Conservation (phyloP, 2,329 filamentous ascomycete genomes). For the Epichloe typhina region DNA sequence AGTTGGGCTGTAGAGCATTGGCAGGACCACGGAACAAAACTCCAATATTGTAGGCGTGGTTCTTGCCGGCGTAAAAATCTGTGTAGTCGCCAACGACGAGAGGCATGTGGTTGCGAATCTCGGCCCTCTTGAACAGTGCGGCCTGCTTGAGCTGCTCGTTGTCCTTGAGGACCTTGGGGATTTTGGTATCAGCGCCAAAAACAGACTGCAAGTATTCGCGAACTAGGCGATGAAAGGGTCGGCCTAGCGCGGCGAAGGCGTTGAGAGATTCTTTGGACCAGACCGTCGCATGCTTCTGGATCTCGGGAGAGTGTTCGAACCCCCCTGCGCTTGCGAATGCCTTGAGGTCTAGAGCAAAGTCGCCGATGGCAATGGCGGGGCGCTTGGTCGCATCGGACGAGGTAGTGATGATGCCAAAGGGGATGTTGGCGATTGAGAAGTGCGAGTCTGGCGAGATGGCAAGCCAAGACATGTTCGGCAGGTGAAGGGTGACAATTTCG, state of each 20-base stretch:
- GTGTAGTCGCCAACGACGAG: slow-evolving; percentile 73
- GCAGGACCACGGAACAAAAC: slow-evolving; percentile 59
- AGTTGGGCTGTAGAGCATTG: slow-evolving; percentile 69
- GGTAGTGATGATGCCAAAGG: slow-evolving; percentile 70
- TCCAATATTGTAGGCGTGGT: slow-evolving; percentile 61
- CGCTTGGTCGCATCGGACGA: slow-evolving; percentile 40
- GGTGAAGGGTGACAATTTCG: too few relatives aligned
- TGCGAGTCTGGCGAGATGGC: slow-evolving; percentile 12
- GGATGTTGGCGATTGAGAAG: slow-evolving; percentile 70
- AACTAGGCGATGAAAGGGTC: slow-evolving; percentile 54
- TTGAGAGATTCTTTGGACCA: slow-evolving; percentile 19
- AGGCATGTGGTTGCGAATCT: slow-evolving; percentile 56
- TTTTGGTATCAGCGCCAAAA: slow-evolving; percentile 38
- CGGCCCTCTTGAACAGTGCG: slow-evolving; percentile 19
- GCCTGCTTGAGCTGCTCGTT: slow-evolving; percentile 18
- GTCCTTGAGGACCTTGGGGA: slow-evolving; percentile 21
- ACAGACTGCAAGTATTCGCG: slow-evolving; percentile 56
- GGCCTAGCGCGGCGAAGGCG: slow-evolving; percentile 39
- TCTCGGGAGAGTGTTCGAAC: slow-evolving; percentile 18
- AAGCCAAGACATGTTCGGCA: slow-evolving; percentile 13
- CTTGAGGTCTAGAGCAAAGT: slow-evolving; percentile 56
- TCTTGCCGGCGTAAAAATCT: slow-evolving; percentile 70
- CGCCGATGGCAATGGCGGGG: slow-evolving; percentile 59
- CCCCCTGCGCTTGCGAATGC: slow-evolving; percentile 38
- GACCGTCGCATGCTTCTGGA: slow-evolving; percentile 13